These are phyloP conservation scores for Berkeleyomyces basicola DNA, from an alignment of 2,329 filamentous ascomycete genomes.

Conservation along the genomic window DNA sequence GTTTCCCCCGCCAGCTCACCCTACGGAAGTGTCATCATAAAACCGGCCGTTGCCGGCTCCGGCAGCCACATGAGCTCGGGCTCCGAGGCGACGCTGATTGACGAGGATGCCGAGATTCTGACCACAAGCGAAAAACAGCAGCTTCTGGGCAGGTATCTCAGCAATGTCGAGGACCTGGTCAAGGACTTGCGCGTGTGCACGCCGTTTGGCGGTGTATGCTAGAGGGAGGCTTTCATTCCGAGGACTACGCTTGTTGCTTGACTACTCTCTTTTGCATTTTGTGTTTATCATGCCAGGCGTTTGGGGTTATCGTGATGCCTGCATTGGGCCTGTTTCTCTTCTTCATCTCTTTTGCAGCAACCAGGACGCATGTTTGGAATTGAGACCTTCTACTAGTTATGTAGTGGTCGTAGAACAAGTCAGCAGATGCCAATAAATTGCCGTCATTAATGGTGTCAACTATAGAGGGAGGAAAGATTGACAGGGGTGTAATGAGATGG, in stretches of 20 bases:
- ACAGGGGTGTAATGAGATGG: not conserved
- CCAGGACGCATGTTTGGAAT: no score
- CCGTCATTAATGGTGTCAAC: not conserved
- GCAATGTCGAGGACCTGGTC: constrained; percentile 70
- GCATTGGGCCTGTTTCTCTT: not conserved
- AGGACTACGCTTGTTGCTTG: constrained; percentile 16
- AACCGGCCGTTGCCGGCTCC: constrained; percentile 38
- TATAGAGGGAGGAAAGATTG: no score
- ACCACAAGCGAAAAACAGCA: constrained; percentile 69
- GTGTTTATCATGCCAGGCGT: not conserved
- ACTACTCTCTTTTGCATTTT: constrained; percentile 15
- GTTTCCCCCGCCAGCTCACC: constrained; percentile 11
- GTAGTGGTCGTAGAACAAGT: not conserved
- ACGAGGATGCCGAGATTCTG: constrained; percentile 32
- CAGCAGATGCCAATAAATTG: not conserved
- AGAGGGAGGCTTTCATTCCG: constrained; percentile 21
- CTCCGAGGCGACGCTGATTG: constrained; percentile 17
- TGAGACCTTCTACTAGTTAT: not conserved
- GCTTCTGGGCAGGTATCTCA: constrained; percentile 59
- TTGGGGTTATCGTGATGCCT: not conserved
- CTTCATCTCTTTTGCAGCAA: not conserved
- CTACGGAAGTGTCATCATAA: not conserved
- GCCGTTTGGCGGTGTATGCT: constrained; percentile 46
- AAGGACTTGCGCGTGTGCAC: constrained; percentile 66
- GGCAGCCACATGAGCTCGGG: constrained; percentile 20